phyloP scores from a whole-genome alignment of 140 eudicot species.

The Ambrosia hybrid region DNA sequence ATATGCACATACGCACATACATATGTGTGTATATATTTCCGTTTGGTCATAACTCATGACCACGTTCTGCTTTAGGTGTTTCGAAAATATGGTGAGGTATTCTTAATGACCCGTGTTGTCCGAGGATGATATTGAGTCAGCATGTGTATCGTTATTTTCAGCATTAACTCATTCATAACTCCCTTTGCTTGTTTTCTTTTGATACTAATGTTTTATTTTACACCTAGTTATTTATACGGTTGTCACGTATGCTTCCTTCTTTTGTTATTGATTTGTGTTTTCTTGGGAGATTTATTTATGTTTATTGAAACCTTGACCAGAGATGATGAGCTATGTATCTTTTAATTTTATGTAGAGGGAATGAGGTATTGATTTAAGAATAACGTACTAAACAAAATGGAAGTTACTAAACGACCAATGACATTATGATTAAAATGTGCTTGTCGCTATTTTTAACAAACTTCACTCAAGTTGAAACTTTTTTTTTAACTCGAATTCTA shows the following conservation, averaged over 20 bases:
- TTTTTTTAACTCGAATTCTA: background rate
- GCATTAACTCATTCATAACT: background rate
- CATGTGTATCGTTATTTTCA: background rate
- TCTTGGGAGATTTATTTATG: background rate
- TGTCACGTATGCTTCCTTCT: background rate
- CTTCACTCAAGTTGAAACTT: no score
- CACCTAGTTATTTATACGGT: no score
- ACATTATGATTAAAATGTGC: background rate
- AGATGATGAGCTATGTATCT: background rate
- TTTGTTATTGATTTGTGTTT: background rate
- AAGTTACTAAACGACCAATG: background rate
- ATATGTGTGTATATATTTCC: background rate
- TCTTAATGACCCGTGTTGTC: conserved; percentile 1
- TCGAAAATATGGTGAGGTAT: background rate
- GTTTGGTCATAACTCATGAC: background rate
- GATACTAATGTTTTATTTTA: no score
- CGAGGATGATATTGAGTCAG: background rate
- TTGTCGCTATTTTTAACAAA: background rate
- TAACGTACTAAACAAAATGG: background rate
- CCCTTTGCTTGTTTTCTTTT: background rate
- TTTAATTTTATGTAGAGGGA: conserved; percentile 8
- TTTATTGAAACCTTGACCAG: conserved; percentile 8
- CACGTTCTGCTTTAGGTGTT: background rate
- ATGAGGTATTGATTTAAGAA: background rate
- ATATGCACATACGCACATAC: background rate